Conservation (phyloP, 2,329 filamentous ascomycete genomes). For the Epicoccum sorghinum region DNA sequence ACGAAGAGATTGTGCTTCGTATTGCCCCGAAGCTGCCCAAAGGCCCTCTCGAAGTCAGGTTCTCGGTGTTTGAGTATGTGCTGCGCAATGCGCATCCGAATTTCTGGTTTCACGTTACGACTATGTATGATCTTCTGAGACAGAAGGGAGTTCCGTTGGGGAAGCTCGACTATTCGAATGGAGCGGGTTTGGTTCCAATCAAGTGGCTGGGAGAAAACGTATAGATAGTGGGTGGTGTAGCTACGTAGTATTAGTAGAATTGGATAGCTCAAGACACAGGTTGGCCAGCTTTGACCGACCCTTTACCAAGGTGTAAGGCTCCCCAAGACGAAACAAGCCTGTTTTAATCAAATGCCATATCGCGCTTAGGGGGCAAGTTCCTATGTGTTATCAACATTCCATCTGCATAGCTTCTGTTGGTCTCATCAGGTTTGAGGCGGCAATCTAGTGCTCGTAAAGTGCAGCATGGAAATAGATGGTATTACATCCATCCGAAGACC, state of each 20-base stretch:
- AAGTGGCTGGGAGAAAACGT: slow-evolving; percentile 1
- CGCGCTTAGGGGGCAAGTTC: too few species aligned
- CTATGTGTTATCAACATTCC: too few species aligned
- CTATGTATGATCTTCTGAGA: slow-evolving; percentile 66
- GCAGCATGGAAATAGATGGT: background rate
- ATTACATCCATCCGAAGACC: background rate
- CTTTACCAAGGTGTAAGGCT: too few species aligned
- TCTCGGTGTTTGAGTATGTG: slow-evolving; percentile 56
- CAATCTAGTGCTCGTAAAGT: too few species aligned
- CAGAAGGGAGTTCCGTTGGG: slow-evolving; percentile 67
- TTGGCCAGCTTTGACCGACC: too few species aligned
- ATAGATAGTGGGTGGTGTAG: too few species aligned
- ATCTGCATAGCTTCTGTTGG: too few species aligned
- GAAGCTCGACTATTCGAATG: slow-evolving; percentile 62
- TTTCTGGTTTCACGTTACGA: slow-evolving; percentile 67
- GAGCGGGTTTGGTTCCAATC: slow-evolving; percentile 18
- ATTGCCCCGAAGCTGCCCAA: slow-evolving; percentile 2
- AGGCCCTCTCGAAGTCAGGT: slow-evolving; percentile 43
- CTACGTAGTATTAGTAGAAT: too few species aligned
- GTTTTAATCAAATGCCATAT: too few species aligned
- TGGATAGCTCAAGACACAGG: too few species aligned
- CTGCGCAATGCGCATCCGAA: slow-evolving; percentile 60
- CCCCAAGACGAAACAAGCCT: too few species aligned
- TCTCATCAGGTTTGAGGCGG: too few species aligned
- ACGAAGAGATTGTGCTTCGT: slow-evolving; percentile 48